phyloP scores from a whole-genome alignment of 148 eudicot genomes.

The Silene conica region DNA sequence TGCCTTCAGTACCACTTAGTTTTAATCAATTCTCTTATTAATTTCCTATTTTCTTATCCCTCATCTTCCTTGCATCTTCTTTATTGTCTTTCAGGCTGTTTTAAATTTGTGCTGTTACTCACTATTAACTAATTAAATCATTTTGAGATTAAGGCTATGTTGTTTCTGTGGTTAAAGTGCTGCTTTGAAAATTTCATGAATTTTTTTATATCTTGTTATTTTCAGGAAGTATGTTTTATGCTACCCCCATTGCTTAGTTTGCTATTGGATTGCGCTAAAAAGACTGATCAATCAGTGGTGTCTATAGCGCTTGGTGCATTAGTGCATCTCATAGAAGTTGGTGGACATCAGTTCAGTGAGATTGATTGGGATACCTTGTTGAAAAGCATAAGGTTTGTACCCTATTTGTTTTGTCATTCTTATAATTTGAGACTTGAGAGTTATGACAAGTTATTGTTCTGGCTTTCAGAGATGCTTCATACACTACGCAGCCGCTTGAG shows the following conservation, averaged over 20 bases:
- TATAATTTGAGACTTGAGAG: background rate
- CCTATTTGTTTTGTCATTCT: slow-evolving; percentile 11
- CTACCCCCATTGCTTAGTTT: slow-evolving; percentile 83
- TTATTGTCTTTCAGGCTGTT: background rate
- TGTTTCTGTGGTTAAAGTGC: background rate
- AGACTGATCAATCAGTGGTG: slow-evolving; percentile 90
- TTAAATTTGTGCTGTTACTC: background rate
- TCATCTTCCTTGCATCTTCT: background rate
- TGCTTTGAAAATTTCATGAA: background rate
- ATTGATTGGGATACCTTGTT: slow-evolving; percentile 95
- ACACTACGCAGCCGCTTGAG: slow-evolving; percentile 95
- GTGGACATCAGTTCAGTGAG: slow-evolving; percentile 96
- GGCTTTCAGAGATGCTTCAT: slow-evolving; percentile 79
- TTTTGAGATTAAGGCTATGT: no score
- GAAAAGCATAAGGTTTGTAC: slow-evolving; percentile 80
- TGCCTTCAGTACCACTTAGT: background rate
- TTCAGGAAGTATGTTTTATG: slow-evolving; percentile 96
- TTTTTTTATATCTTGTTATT: background rate
- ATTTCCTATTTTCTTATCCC: background rate
- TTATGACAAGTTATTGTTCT: slow-evolving; percentile 15
- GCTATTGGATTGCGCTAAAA: slow-evolving; percentile 94
- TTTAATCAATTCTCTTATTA: background rate
- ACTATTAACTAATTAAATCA: background rate
- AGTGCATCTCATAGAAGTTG: slow-evolving; percentile 96
- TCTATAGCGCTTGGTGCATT: slow-evolving; percentile 93